Evolutionary conservation across 805 yeast species (phyloP), one percentile per base, ranked within the genome.

Genomic region (Kuraishia ogatae): DNA sequence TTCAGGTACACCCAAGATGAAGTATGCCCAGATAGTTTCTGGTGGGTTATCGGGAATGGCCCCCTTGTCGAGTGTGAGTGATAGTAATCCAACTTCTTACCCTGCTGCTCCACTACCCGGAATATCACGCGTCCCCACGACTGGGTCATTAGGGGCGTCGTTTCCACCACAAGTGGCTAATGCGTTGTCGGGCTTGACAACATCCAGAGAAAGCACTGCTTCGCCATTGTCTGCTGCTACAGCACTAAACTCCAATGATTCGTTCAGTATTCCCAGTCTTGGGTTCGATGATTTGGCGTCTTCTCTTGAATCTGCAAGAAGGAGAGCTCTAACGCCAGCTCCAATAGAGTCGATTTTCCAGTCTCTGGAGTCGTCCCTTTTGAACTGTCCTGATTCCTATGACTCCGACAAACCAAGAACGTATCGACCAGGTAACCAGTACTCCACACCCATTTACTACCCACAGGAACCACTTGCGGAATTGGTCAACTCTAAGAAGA

Each of bases 371-470:
- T 80, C 87, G 1, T 91, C 97, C 2, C 75, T 89, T 57, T 74
- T 89, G 61, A 87, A 88, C 63, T 90, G 97, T 67, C 98, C 99
- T 0, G 98, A 94, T 70, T 89, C 98, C 0, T 80, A 84, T 56
- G 96, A 93, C 66, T 85, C 96, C 1, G 97, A 93, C 63, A 81
- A 76, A 61, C 96, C 97, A 19, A 80, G 85, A 58, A 68, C 66
- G 48, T 84, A 90, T 66, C 81, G 79, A 52, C 93, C 97, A 6
- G 78, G 80, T 22, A 82, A 84, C 61, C 96, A 96, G 54, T 96
- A 87, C 65, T 96, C 97, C 26, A 89, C 96, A 7, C 89, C 94
- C 46, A 81, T 87, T 22, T 89, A 85, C 69, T 94, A 89, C 71
- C 99, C 99, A 1, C 89, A 84, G 65, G 94, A 87, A 58, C 92